Percentiles rank a stretch among this genome's conserved stretches.
phyloP scores from a whole-genome alignment of 176 grass and related monocot species.

The Oryza officinalis region DNA sequence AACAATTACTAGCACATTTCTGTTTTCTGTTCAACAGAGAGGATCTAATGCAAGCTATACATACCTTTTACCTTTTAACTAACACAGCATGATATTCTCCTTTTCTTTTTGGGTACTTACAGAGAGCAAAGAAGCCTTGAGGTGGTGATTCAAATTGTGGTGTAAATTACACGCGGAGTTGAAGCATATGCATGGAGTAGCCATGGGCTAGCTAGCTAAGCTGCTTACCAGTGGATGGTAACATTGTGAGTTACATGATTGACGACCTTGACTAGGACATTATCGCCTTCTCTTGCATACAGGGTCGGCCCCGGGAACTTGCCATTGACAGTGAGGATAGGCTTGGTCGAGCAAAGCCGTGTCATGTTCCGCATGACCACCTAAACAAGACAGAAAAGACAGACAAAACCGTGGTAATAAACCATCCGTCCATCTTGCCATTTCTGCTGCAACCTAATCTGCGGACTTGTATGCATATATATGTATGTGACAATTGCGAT shows the following conservation, averaged over 20 bases:
- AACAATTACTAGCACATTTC: background rate
- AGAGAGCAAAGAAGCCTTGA: slow-evolving; percentile 1
- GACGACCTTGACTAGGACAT: slow-evolving; percentile 65
- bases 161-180: background rate
- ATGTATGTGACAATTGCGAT: background rate
- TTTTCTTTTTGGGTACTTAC: slow-evolving; percentile 19
- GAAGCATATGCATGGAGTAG: background rate
- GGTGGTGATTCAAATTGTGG: slow-evolving; percentile 4
- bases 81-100: slow-evolving; percentile 3
- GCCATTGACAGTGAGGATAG: slow-evolving; percentile 66
- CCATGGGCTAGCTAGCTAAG: background rate
- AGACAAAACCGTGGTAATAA: background rate
- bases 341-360: slow-evolving; percentile 63
- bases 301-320: slow-evolving; percentile 59
- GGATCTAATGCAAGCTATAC: background rate
- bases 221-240: slow-evolving; percentile 66
- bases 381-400: slow-evolving; percentile 25
- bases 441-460: background rate
- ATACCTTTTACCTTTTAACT: background rate
- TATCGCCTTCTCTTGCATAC: slow-evolving; percentile 70
- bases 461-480: background rate
- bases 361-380: slow-evolving; percentile 54
- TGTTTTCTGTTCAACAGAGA: background rate
- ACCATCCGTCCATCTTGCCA: background rate
- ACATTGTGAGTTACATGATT: slow-evolving; percentile 67